Base-by-base conservation (phyloP, 208 protist genomes). In the Polymyxa betae region DNA sequence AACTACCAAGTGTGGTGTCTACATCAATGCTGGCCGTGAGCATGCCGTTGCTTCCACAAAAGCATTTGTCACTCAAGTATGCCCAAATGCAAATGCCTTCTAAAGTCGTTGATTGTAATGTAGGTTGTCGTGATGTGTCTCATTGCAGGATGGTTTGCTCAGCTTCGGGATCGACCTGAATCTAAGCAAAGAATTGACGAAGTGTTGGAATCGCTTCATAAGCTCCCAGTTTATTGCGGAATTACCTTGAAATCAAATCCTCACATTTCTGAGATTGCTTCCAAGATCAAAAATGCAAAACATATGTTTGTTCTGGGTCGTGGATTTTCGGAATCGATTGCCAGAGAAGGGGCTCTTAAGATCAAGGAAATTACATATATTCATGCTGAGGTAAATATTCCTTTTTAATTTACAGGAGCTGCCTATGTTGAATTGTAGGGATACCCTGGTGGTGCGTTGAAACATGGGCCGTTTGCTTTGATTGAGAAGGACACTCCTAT, bases 1-100 rank as follows among this genome's bases (percentile, higher is more conserved):
- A 38, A 88, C 45, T 35, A 89, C 94, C 10, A 54, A 89, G 43
- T 95, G 94, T 90, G 77, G 44, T 29, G 93, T 96, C 0, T 94
- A 94, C 46, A 60, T 96, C 1, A 94, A 96, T 82, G 92, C 92
- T 35, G 95, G 95, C 77, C 60, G 89, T 41, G 95, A 96, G 92
- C 72, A 93, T 68, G 94, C 91, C 46, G 94, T 96, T 0, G 95
- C 94, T 0, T 95, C 94, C 35, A 96, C 95, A 16, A 96, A 96
- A 45, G 93, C 94, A 0, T 96, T 93, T 29, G 54, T 66, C 54
- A 66, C 54, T 66, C 54, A 66, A 29, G n/a, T n/a, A n/a, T n/a
- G n/a, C 44, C 95, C 38, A 45, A 93, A 24, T 29, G 5, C 5
- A 24, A 60, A 60, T 5, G 24, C 5, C 24, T 29, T 60, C 90